Conservation (phyloP, 1,284 basidiomycete species). For the Caloboletus inedulis region DNA sequence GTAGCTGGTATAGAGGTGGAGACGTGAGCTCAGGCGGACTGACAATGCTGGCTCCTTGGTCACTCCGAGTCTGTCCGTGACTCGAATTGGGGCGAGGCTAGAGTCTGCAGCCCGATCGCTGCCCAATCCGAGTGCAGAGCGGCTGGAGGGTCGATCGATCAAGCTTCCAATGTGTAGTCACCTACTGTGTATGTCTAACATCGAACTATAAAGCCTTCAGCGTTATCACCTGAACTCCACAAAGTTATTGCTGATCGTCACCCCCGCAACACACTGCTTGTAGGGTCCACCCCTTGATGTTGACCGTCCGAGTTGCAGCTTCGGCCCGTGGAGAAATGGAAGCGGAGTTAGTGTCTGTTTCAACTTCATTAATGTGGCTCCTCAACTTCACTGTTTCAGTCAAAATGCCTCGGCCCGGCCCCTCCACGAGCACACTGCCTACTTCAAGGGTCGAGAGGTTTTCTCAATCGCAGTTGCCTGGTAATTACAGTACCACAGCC, state of each 20-base stretch:
- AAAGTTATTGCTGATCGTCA: background rate
- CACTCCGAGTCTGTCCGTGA: background rate
- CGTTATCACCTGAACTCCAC: background rate
- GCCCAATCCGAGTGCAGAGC: too few species aligned
- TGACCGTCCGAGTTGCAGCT: too few species aligned
- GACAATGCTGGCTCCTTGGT: background rate
- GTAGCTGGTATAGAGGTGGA: background rate
- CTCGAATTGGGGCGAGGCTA: background rate
- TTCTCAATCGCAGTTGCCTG: background rate
- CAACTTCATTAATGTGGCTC: background rate
- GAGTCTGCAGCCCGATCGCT: too few species aligned
- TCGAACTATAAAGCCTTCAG: background rate
- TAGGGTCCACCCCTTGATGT: background rate
- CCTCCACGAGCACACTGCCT: background rate
- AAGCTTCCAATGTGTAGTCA: too few species aligned
- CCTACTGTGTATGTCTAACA: background rate
- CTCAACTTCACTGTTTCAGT: background rate
- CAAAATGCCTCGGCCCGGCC: background rate
- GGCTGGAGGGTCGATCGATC: too few species aligned
- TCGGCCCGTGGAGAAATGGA: background rate
- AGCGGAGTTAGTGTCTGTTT: background rate
- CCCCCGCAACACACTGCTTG: conserved; percentile 5
- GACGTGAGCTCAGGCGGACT: background rate
- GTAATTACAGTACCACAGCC: background rate
- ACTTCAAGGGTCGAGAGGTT: background rate